Evolutionary conservation across 1,284 basidiomycete species (phyloP).

Genomic region (Cystobasidium slooffiae): DNA sequence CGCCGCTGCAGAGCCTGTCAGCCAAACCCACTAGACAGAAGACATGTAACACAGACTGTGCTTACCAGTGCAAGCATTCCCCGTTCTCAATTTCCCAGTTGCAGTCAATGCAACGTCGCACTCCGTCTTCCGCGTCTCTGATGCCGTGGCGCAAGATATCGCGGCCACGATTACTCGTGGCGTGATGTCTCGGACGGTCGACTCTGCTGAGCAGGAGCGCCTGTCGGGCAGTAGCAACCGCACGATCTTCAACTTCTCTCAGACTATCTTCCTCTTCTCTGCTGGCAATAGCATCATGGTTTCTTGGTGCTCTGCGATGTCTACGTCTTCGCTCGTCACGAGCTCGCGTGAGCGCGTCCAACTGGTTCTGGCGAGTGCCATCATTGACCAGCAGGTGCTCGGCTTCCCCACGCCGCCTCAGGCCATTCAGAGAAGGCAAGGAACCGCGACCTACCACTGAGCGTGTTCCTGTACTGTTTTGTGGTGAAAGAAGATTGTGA

Average conservation of each 20-base stretch:
- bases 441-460: no score
- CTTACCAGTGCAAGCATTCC: constrained; percentile 42
- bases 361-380: not conserved
- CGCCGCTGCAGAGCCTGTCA: constrained; percentile 13
- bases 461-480: no score
- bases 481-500: no score
- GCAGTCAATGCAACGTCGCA: constrained; percentile 42
- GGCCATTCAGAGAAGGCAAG: not conserved
- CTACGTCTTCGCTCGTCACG: not conserved
- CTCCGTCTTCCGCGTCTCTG: constrained; percentile 39
- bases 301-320: not conserved
- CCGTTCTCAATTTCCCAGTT: constrained; percentile 45
- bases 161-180: not conserved
- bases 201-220: not conserved
- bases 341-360: not conserved
- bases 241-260: constrained; percentile 20
- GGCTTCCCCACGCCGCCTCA: not conserved
- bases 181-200: not conserved
- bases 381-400: constrained; percentile 12
- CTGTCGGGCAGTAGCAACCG: constrained; percentile 2
- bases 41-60: not conserved
- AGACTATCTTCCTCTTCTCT: not conserved
- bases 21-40: not conserved
- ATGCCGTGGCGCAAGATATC: constrained; percentile 33
- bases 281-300: not conserved